Evolutionary conservation across 2,329 filamentous ascomycete genomes (phyloP), one percentile per base, ranked within the genome.

Genomic region (Colletotrichum destructivum): DNA sequence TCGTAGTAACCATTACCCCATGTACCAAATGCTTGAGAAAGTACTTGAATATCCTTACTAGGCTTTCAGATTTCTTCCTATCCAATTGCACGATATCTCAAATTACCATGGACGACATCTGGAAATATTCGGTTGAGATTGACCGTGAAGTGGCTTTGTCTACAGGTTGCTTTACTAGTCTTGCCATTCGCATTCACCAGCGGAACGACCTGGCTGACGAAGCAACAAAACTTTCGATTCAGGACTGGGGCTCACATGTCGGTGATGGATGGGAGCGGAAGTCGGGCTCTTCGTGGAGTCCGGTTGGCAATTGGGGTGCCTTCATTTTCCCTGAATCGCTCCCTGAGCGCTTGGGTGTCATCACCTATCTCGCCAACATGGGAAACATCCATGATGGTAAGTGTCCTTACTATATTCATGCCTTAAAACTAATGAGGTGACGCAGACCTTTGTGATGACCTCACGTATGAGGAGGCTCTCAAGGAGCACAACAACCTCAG

Each of bases 381-480:
- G 66, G 66, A n/a, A 65, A 65, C 13, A 69, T 69, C 12, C 66
- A 69, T 42, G 66, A 69, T 2, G 66, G 61, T 66, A 1, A n/a
- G 54, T n/a, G 1, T 38, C 12, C 5, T 5, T 11, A 6, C 3
- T 31, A 11, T 31, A 13, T 31, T 4, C 9, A 9, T 7, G 2
- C 3, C 4, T 11, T 65, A 3, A 16, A 11, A 26, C 15, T 38
- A 5, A 21, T 18, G 7, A 46, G 26, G 46, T 26, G n/a, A 15
- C 2, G 0, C 4, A 69, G 66, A 69, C 31, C 31, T 65, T 21
- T 65, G 66, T 15, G 66, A 69, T 35, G 62, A 65, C 0, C 54
- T 69, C 7, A 40, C 44, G 1, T 65, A 59, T 16, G 66, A 69
- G 18, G 61, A 69, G 38, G 66, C 66, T 12, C 42, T 65, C 46